Percentiles rank a stretch among this genome's conserved stretches.
These are phyloP conservation scores for Whalleya microplaca DNA, from an alignment of 2,329 filamentous ascomycete species.

Conservation along the genomic window DNA sequence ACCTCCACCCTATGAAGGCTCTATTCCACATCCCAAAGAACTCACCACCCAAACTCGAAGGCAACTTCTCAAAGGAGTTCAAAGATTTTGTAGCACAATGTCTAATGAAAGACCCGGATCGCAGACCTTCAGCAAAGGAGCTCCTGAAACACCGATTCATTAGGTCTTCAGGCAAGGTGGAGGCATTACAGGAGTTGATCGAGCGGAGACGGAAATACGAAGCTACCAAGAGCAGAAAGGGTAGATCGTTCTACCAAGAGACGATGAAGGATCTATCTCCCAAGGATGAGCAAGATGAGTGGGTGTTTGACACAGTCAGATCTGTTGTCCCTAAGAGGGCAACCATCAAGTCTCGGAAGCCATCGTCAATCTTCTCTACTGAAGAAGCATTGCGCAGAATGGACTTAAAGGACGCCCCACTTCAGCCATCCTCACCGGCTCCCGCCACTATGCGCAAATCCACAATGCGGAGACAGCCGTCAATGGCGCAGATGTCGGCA, in stretches of 20 bases:
- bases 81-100: conserved; percentile 93
- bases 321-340: conserved; percentile 64
- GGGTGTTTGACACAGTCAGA: conserved; percentile 95
- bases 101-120: conserved; percentile 88
- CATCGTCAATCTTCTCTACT: conserved; percentile 60
- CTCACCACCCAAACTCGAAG: conserved; percentile 80
- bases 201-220: conserved; percentile 83
- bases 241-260: conserved; percentile 90
- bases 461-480: conserved; percentile 56
- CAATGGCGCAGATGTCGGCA: conserved; percentile 42
- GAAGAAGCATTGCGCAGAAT: conserved; percentile 65
- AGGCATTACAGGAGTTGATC: conserved; percentile 85
- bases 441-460: conserved; percentile 62
- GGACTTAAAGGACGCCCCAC: conserved; percentile 63
- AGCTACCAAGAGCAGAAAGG: conserved; percentile 69
- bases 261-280: conserved; percentile 75
- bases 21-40: conserved; percentile 91
- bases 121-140: conserved; percentile 82
- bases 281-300: conserved; percentile 76
- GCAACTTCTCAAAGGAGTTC: conserved; percentile 85
- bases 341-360: conserved; percentile 56
- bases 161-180: conserved; percentile 81
- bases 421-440: conserved; percentile 59
- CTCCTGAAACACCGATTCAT: conserved; percentile 89
- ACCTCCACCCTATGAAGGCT: conserved; percentile 91